Conservation (phyloP, 2,329 filamentous ascomycete genomes). For the Anthostomella pinea region DNA sequence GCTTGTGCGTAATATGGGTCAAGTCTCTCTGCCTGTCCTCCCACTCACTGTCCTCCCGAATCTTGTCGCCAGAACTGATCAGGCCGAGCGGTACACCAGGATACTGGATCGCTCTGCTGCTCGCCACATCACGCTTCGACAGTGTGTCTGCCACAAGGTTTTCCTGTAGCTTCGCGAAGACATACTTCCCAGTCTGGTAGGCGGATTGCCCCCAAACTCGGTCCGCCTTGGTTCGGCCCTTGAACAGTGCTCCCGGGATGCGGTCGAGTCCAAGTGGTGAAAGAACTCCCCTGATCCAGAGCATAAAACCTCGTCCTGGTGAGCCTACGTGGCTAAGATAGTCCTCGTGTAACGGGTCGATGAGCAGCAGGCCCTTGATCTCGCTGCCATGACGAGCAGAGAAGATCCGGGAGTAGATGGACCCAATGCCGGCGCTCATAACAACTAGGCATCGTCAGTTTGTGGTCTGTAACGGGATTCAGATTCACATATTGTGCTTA, state of each 20-base stretch:
- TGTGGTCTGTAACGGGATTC: not conserved
- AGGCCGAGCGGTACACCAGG: slow-evolving; percentile 73
- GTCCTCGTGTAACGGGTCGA: slow-evolving; percentile 89
- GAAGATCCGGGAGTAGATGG: slow-evolving; percentile 88
- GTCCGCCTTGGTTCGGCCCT: slow-evolving; percentile 75
- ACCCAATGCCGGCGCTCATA: slow-evolving; percentile 81
- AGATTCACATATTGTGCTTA: slow-evolving; percentile 11
- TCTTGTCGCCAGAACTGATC: slow-evolving; percentile 74
- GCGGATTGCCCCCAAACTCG: slow-evolving; percentile 79
- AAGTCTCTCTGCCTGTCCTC: slow-evolving; percentile 81
- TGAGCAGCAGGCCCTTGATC: slow-evolving; percentile 75
- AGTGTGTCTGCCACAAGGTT: slow-evolving; percentile 82
- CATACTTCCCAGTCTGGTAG: slow-evolving; percentile 76
- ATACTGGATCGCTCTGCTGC: slow-evolving; percentile 75
- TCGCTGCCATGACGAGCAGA: slow-evolving; percentile 74
- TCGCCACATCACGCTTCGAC: slow-evolving; percentile 76
- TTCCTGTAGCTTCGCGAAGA: slow-evolving; percentile 92
- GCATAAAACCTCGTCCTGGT: slow-evolving; percentile 71
- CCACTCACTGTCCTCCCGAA: slow-evolving; percentile 69
- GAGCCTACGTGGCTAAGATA: slow-evolving; percentile 66
- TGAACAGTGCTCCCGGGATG: slow-evolving; percentile 76
- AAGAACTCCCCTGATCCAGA: slow-evolving; percentile 83
- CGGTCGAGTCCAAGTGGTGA: slow-evolving; percentile 85
- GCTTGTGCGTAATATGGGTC: slow-evolving; percentile 72
- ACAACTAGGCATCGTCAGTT: slow-evolving; percentile 57